phyloP scores from a whole-genome alignment of 2,329 filamentous ascomycete species.

The Pseudogymnoascus sp. region DNA sequence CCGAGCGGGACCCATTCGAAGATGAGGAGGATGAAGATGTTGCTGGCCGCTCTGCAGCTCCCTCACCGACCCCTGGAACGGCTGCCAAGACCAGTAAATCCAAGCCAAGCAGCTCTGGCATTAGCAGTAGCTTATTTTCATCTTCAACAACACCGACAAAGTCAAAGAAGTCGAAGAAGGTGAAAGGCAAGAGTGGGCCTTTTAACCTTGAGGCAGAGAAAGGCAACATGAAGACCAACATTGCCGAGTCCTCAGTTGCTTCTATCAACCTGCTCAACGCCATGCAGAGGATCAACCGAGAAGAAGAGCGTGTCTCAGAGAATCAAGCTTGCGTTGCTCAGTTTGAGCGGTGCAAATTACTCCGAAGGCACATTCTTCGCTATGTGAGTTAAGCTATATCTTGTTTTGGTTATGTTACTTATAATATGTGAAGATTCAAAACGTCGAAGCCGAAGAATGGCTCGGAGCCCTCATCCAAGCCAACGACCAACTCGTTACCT shows the following conservation, averaged over 20 bases:
- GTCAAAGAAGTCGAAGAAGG: constrained; percentile 38
- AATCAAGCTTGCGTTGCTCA: constrained; percentile 65
- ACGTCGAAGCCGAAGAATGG: constrained; percentile 85
- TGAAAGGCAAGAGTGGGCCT: constrained; percentile 50
- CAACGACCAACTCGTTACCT: constrained; percentile 91
- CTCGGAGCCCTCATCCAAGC: constrained; percentile 85
- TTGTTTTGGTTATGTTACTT: constrained; percentile 8
- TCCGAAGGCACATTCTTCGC: constrained; percentile 75
- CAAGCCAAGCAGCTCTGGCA: neutral
- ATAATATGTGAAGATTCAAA: constrained; percentile 56
- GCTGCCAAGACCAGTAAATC: constrained; percentile 13
- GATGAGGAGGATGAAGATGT: constrained; percentile 54
- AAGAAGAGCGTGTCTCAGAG: constrained; percentile 78
- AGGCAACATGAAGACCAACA: constrained; percentile 74
- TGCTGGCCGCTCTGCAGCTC: constrained; percentile 10
- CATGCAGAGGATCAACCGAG: constrained; percentile 83
- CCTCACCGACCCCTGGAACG: constrained; percentile 13
- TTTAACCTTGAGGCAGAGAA: constrained; percentile 88
- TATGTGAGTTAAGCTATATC: constrained; percentile 47
- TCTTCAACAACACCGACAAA: constrained; percentile 25
- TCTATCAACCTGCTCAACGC: constrained; percentile 86
- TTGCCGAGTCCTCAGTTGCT: constrained; percentile 81
- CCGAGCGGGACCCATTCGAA: constrained; percentile 60
- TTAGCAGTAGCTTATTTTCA: neutral
- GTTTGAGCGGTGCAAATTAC: constrained; percentile 79